These are phyloP conservation scores for Boletus pseudopeckii DNA, from an alignment of 768 basidiomycete species.

Conservation along the genomic window DNA sequence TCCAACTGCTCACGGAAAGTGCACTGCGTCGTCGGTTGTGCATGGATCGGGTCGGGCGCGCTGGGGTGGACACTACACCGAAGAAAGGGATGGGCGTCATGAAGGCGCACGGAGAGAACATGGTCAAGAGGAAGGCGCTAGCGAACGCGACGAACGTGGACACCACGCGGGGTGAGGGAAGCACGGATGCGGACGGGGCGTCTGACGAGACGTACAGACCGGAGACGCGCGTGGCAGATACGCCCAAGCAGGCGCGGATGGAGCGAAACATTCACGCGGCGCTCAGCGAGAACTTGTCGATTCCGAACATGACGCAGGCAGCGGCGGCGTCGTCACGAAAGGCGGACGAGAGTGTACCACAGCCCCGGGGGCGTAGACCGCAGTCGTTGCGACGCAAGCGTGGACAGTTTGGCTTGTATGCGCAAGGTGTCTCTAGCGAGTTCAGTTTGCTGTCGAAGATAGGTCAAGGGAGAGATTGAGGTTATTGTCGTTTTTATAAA, in stretches of 20 bases:
- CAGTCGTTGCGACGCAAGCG: conserved; percentile 9
- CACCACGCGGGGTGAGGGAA: neutral
- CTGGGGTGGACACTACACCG: neutral
- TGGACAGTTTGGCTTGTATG: conserved; percentile 14
- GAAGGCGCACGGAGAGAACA: neutral
- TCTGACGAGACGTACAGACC: neutral
- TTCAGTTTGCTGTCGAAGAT: conserved; percentile 15
- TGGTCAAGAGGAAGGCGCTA: conserved; percentile 12
- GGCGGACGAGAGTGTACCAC: neutral
- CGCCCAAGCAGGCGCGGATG: conserved; percentile 11
- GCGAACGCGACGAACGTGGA: conserved; percentile 13
- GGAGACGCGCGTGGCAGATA: neutral
- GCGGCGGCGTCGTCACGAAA: neutral
- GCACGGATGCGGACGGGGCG: neutral
- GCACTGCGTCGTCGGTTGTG: conserved; percentile 17
- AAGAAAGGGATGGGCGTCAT: neutral
- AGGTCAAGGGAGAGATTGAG: neutral
- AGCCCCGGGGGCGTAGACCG: neutral
- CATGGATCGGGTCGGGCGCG: conserved; percentile 3
- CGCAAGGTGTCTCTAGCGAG: conserved; percentile 5
- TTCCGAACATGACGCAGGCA: conserved; percentile 11
- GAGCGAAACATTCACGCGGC: conserved; percentile 5
- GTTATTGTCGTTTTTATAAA: no score
- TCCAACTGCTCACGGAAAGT: conserved; percentile 21
- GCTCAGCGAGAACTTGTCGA: conserved; percentile 19